Conservation (phyloP, 1,284 basidiomycete species). For the Lentinula novae-zelandiae region DNA sequence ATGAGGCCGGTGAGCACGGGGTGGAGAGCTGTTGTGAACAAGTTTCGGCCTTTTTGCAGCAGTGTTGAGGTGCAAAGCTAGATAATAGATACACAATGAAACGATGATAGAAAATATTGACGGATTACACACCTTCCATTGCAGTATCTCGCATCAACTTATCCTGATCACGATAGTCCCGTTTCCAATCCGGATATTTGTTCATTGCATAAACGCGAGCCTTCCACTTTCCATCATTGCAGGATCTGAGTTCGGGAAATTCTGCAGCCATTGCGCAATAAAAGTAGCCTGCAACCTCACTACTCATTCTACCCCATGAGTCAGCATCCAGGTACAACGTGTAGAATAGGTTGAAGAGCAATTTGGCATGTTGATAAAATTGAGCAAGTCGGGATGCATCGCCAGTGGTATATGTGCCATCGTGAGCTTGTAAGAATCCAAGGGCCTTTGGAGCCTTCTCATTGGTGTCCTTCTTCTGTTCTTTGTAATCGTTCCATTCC, state of each 20-base stretch:
- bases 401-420: background rate
- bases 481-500: background rate
- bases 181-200: background rate
- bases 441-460: background rate
- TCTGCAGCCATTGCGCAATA: background rate
- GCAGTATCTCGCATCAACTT: background rate
- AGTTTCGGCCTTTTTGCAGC: background rate
- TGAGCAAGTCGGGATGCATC: background rate
- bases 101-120: background rate
- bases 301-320: background rate
- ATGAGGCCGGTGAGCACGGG: no score
- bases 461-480: background rate
- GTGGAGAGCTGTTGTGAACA: no score
- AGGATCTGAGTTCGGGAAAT: background rate
- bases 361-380: background rate
- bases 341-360: background rate
- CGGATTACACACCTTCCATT: background rate
- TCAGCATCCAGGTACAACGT: background rate
- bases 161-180: background rate
- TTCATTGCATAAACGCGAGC: background rate
- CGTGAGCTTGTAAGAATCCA: background rate
- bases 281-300: background rate
- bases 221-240: background rate
- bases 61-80: background rate
- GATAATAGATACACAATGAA: background rate